Base-by-base conservation (phyloP, 495 filamentous ascomycete genomes). In the Penicillium waksmanii region DNA sequence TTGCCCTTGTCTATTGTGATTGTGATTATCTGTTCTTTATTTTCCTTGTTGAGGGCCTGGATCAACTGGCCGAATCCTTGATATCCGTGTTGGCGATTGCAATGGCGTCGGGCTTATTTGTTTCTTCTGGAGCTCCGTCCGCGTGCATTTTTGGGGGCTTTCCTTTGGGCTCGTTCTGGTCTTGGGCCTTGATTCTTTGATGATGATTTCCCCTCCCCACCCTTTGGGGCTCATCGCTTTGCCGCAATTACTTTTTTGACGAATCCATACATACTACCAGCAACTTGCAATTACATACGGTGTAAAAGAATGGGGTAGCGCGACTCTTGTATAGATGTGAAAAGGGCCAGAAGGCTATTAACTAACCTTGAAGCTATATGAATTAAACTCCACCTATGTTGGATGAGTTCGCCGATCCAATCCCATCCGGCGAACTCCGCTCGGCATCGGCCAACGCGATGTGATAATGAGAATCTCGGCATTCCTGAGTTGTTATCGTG, bases 71-170 rank as follows among this genome's bases (percentile, higher is more conserved):
- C 58, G 33, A 63, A 63, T 58, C 62, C 58, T 75, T 77, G 74
- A 78, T 78, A 78, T 77, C 74, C 74, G 70, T 70, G 66, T 73
- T 67, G 73, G 74, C 73, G 73, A 76, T 65, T 68, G 71, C 66
- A 64, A 64, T 66, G 73, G 73, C 74, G 71, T 76, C 64, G 57
- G 69, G 67, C 51, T 66, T 65, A 17, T 55, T 62, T 60, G 48
- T 63, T 63, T 67, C 50, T 15, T 62, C 53, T 60, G 59, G 53
- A 60, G 53, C 40, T 66, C 46, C 54, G 66, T 70, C 61, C 60
- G 63, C 61, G 66, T 66, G 68, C 66, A 65, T 63, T 62, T 46
- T 48, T 23, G 18, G 62, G 55, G 66, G 59, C 49, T 55, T 58
- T 61, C 40, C 47, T 51, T 61, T 51, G 42, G 50, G 40, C 46